Evolutionary conservation across 768 basidiomycete genomes (phyloP).

Genomic region (Serendipita indica): DNA sequence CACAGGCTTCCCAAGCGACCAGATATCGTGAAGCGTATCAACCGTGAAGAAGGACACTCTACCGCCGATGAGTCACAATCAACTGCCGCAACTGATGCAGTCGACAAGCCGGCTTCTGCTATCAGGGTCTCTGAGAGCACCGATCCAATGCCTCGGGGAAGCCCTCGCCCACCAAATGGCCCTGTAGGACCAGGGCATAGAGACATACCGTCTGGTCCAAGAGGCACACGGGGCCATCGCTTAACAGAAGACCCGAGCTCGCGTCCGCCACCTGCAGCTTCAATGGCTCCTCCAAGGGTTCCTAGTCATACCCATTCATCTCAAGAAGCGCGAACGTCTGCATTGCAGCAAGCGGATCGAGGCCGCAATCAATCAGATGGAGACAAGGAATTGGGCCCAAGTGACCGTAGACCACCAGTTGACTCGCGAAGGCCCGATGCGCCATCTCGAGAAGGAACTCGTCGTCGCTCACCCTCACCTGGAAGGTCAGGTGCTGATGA

Average conservation of each 20-base stretch:
- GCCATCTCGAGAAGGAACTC: background rate
- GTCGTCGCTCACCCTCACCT: background rate
- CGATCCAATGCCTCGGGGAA: background rate
- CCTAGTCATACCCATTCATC: conserved; percentile 69
- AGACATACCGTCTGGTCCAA: background rate
- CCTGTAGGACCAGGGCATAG: background rate
- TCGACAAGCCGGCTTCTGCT: background rate
- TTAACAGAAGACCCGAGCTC: conserved; percentile 28
- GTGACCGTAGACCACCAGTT: background rate
- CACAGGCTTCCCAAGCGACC: too few relatives aligned
- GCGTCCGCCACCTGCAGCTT: conserved; percentile 27
- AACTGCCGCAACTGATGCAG: background rate
- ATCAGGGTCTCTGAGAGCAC: background rate
- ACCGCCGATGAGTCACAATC: background rate
- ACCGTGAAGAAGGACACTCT: background rate
- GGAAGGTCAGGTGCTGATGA: background rate
- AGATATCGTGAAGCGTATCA: background rate
- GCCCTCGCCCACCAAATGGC: background rate
- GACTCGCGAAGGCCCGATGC: background rate
- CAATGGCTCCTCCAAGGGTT: conserved; percentile 62
- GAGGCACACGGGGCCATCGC: conserved; percentile 26
- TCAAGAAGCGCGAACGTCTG: conserved; percentile 52
- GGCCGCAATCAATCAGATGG: background rate
- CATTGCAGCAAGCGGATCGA: conserved; percentile 17
- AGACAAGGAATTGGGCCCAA: background rate